Conservation (phyloP, 2,329 filamentous ascomycete genomes). For the Aspergillus ruber region DNA sequence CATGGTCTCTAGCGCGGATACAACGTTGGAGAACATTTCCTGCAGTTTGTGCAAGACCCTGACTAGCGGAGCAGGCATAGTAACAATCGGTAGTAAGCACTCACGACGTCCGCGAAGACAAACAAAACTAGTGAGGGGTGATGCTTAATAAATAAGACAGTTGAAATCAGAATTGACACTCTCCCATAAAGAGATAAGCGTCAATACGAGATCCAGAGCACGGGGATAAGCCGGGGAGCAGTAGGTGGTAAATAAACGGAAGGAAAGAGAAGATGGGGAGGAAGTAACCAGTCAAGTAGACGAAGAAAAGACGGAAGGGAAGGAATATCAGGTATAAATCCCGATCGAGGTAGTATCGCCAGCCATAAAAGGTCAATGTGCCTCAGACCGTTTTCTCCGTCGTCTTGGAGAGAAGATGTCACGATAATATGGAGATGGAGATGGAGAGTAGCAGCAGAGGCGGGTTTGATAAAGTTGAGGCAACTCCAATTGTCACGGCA, state of each 20-base stretch:
- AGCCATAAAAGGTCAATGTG: not conserved
- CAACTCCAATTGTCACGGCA: too few relatives aligned
- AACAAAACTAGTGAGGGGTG: too few relatives aligned
- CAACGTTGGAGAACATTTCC: conserved; percentile 35
- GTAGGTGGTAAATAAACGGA: too few relatives aligned
- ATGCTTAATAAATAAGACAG: too few relatives aligned
- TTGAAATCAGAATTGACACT: conserved; percentile 1
- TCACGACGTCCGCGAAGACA: too few relatives aligned
- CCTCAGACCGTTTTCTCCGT: not conserved
- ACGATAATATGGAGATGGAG: not conserved
- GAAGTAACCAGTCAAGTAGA: too few relatives aligned
- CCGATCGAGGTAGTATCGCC: not conserved
- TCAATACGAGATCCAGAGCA: too few relatives aligned
- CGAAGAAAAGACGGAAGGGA: not conserved
- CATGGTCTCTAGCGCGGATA: conserved; percentile 35
- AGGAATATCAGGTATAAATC: conserved; percentile 1
- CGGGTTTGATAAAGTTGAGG: not conserved
- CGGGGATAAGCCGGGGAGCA: too few relatives aligned
- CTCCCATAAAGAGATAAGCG: too few relatives aligned
- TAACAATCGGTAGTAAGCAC: conserved; percentile 1
- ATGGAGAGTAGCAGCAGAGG: not conserved
- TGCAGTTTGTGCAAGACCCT: conserved; percentile 37
- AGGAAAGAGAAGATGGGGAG: too few relatives aligned
- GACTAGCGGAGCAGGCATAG: conserved; percentile 30
- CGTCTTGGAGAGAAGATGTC: not conserved